Conservation (phyloP, 2,329 filamentous ascomycete species). For the Catunica adiposa region DNA sequence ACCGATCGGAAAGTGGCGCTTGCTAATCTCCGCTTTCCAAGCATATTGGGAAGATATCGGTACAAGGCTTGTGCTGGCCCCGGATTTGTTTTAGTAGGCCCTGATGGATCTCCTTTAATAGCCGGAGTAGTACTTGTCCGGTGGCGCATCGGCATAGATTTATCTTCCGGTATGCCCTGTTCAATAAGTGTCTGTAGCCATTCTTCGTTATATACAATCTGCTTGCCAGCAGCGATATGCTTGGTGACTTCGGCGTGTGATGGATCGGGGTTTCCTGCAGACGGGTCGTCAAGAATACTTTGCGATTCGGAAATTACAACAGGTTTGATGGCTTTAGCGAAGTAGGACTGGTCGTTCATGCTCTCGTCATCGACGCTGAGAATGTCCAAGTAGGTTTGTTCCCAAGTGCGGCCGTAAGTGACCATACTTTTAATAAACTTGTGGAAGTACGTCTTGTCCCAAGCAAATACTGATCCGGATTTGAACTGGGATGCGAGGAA, state of each 20-base stretch:
- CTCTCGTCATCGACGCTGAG: constrained; percentile 18
- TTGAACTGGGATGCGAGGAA: constrained; percentile 38
- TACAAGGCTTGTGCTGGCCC: constrained; percentile 1
- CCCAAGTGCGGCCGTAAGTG: not conserved
- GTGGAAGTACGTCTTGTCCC: constrained; percentile 31
- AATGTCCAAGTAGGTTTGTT: constrained; percentile 15
- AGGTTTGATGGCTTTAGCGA: not conserved
- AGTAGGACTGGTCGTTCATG: constrained; percentile 5
- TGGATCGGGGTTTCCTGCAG: not conserved
- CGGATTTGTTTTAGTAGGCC: not conserved
- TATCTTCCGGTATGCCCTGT: not conserved
- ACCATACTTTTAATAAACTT: constrained; percentile 27
- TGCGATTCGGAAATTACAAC: not conserved
- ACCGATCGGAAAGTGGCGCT: constrained; percentile 1
- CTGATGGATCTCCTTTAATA: not conserved
- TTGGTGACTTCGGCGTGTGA: not conserved
- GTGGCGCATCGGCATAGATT: not conserved
- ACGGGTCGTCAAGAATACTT: not conserved
- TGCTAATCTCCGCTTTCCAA: not conserved
- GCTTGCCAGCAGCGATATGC: not conserved
- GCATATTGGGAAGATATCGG: constrained; percentile 2
- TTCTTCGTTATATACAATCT: not conserved
- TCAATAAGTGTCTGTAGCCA: not conserved
- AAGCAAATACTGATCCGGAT: constrained; percentile 26
- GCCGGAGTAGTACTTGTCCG: not conserved